Evolutionary conservation across 1,284 basidiomycete genomes (phyloP).

Genomic region (Phaffia rhodozyma): DNA sequence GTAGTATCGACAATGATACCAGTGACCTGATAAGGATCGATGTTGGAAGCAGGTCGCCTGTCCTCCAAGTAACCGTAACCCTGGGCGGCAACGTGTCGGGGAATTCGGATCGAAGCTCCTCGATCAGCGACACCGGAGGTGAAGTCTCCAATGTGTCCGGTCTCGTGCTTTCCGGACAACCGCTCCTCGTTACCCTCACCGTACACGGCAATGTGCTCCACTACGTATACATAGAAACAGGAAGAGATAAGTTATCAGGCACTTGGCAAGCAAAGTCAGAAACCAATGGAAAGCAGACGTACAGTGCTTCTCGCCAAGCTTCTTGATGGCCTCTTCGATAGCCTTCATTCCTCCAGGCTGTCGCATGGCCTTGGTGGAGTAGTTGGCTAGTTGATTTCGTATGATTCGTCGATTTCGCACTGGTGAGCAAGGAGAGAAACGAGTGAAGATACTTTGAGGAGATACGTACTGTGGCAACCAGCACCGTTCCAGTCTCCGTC

Average conservation of each 20-base stretch:
- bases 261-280: too few species aligned
- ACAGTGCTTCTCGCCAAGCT: conserved; percentile 63
- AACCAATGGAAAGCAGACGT: too few species aligned
- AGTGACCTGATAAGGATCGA: conserved; percentile 82
- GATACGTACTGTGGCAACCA: conserved; percentile 57
- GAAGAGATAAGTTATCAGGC: too few species aligned
- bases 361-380: conserved; percentile 82
- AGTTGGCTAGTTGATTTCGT: conserved; percentile 47
- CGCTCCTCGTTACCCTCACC: conserved; percentile 92
- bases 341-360: conserved; percentile 84
- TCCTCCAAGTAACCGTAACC: conserved; percentile 96
- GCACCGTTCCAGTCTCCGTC: conserved; percentile 98
- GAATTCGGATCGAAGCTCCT: conserved; percentile 79
- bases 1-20: conserved; percentile 89
- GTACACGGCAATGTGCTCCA: conserved; percentile 91
- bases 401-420: too few species aligned
- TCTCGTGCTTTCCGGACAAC: conserved; percentile 86
- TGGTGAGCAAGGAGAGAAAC: too few species aligned
- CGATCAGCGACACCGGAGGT: conserved; percentile 94
- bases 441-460: too few species aligned
- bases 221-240: too few species aligned
- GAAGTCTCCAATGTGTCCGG: conserved; percentile 86
- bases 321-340: conserved; percentile 90
- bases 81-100: conserved; percentile 78
- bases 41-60: conserved; percentile 92